phyloP scores from a whole-genome alignment of 352 stramenopile species.

The Globisporangium mamillatum region DNA sequence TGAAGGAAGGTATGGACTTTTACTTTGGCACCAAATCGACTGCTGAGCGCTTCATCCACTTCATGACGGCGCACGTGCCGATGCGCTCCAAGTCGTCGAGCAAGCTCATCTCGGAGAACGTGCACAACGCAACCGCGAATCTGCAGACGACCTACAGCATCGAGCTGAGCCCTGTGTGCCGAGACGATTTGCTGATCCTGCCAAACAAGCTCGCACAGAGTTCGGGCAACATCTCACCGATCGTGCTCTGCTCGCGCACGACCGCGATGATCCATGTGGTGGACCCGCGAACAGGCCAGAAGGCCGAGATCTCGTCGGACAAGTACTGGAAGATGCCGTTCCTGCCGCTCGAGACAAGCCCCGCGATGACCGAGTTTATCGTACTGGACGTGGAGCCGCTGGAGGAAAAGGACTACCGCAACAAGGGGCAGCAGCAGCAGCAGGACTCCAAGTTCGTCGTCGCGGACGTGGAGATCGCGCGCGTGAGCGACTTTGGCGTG shows the following conservation, averaged over 20 bases:
- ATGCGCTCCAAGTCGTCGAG: conserved; percentile 67
- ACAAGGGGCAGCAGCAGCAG: conserved; percentile 9
- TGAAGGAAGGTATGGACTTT: conserved; percentile 81
- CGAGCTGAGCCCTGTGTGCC: conserved; percentile 71
- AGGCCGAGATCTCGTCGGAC: conserved; percentile 49
- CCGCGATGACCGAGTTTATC: conserved; percentile 63
- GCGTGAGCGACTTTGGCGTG: conserved; percentile 69
- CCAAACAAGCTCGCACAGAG: conserved; percentile 55
- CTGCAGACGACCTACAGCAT: conserved; percentile 67
- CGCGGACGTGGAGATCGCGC: conserved; percentile 68
- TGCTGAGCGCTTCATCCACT: conserved; percentile 62
- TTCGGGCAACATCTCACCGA: conserved; percentile 59
- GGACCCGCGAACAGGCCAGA: conserved; percentile 54
- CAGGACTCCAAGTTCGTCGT: conserved; percentile 40
- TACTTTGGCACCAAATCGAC: conserved; percentile 63
- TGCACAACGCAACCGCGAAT: conserved; percentile 60
- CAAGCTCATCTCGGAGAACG: conserved; percentile 77
- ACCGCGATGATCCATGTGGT: conserved; percentile 64
- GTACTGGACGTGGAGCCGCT: conserved; percentile 71
- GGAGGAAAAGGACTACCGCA: conserved; percentile 7
- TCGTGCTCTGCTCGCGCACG: conserved; percentile 61
- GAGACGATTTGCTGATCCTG: conserved; percentile 69
- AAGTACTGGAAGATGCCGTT: conserved; percentile 79
- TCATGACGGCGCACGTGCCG: conserved; percentile 55
- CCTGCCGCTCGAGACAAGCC: conserved; percentile 49